These are phyloP conservation scores for Metschnikowia borealis DNA, from an alignment of 805 yeast genomes.

Conservation along the genomic window DNA sequence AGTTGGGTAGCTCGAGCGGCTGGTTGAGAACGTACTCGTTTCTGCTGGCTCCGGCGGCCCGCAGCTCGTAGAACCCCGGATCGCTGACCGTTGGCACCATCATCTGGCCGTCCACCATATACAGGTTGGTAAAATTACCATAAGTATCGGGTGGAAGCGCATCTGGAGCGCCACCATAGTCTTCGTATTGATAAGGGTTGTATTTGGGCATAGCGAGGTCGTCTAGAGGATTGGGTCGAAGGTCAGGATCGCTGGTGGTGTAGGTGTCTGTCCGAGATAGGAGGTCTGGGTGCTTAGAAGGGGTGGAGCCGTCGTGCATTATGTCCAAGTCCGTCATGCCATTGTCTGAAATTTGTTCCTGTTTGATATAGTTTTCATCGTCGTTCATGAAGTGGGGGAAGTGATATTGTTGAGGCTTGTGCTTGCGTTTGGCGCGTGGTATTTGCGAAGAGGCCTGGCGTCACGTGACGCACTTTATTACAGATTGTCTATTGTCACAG, in stretches of 20 bases:
- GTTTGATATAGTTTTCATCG: slow-evolving; percentile 3
- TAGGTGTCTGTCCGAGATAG: background rate
- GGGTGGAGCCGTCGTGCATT: background rate
- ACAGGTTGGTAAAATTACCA: background rate
- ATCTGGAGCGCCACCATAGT: background rate
- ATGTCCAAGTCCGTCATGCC: background rate
- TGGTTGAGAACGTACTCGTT: background rate
- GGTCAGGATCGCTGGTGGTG: background rate
- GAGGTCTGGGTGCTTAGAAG: background rate
- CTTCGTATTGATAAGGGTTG: background rate
- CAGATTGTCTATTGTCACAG: background rate
- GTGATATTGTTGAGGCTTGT: background rate
- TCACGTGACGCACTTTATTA: slow-evolving; percentile 3
- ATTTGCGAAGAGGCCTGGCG: background rate
- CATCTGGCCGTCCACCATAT: background rate
- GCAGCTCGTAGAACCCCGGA: background rate
- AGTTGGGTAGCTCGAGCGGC: background rate
- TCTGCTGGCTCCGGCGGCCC: background rate
- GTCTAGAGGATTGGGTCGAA: background rate
- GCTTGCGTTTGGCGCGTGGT: background rate
- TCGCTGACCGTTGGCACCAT: background rate
- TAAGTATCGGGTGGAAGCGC: background rate
- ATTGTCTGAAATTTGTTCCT: background rate
- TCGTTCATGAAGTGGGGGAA: slow-evolving; percentile 4
- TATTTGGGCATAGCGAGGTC: slow-evolving; percentile 1